Evolutionary conservation across 202 grass and related monocot species (phyloP), one percentile per base, ranked within the genome.

Genomic region (Carex arenaria): DNA sequence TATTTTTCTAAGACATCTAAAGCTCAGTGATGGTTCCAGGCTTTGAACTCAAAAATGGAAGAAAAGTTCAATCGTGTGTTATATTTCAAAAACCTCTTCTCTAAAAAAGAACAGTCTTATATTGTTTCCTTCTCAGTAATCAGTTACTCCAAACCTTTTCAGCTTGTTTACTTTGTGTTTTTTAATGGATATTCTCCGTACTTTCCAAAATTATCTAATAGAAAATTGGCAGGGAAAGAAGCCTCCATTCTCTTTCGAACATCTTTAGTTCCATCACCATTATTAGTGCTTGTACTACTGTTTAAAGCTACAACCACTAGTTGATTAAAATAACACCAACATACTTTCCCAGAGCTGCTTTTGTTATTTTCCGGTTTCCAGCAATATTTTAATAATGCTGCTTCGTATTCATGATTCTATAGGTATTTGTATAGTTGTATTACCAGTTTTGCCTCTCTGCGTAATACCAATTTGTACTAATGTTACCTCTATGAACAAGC

Each of bases 231-330:
- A 78, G 68, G 40, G 66, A 70, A 65, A 66, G 61, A 42, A 28
- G 43, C 26, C 11, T 51, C 45, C 32, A 82, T 67, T 67, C 31
- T 57, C 42, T 66, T 82, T 59, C 12, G 22, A 30, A 66, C 61
- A 19, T 66, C 80, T 67, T 55, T 82, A 66, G 64, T 69, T 70
- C 23, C 42, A 70, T 65, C 80, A 82, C 80, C 13, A 82, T 82
- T 70, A 82, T 82, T 82, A 49, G 28, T 66, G 45, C 51, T 42
- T 69, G 34, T 52, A 11, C 15, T 40, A 82, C 43, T 67, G 17
- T 66, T 81, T 47, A 81, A 67, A 65, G 61, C 20, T 61, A 28
- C 40, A 30, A 51, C 20, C 40, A 64, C 26, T 52, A 65, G 8
- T 14, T 52, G 26, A 81, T 64, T 62, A 81, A 65, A 81, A 32